Percentiles rank a stretch among this genome's conserved stretches.
phyloP scores from a whole-genome alignment of 768 basidiomycete species.

The Leccinellum albellum region DNA sequence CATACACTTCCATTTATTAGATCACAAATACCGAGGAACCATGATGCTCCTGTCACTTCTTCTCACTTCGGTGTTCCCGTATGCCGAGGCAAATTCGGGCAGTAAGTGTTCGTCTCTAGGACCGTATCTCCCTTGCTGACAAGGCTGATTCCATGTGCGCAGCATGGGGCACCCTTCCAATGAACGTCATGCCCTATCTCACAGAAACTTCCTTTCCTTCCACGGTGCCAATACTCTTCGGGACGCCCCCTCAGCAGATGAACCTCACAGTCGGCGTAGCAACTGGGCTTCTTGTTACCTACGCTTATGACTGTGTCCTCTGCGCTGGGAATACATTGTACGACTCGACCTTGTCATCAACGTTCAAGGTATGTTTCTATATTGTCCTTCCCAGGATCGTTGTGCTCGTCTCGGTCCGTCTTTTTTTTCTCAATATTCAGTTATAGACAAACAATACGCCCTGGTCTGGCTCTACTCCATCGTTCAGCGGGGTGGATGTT shows the following conservation, averaged over 20 bases:
- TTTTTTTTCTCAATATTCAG: neutral
- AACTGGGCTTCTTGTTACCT: slow-evolving; percentile 12
- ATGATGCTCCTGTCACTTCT: neutral
- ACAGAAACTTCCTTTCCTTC: slow-evolving; percentile 11
- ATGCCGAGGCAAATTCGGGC: neutral
- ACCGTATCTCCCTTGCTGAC: neutral
- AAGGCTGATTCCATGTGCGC: neutral
- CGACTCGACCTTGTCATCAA: slow-evolving; percentile 21
- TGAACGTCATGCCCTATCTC: slow-evolving; percentile 19
- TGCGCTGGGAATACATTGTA: slow-evolving; percentile 21
- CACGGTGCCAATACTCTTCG: slow-evolving; percentile 19
- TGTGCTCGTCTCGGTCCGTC: neutral
- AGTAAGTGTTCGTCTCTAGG: neutral
- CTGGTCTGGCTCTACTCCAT: slow-evolving; percentile 14
- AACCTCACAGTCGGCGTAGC: slow-evolving; percentile 22
- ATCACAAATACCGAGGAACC: neutral
- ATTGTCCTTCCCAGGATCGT: neutral
- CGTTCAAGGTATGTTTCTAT: slow-evolving; percentile 19
- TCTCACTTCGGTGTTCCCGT: neutral
- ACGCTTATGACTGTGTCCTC: slow-evolving; percentile 23
- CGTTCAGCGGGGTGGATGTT: slow-evolving; percentile 16
- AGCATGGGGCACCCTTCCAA: slow-evolving; percentile 27
- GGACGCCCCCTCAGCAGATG: slow-evolving; percentile 27
- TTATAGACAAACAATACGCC: slow-evolving; percentile 15
- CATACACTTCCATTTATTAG: neutral